Conservation (phyloP, 2,329 filamentous ascomycete genomes). For the Ophiostoma himal-ulmi region DNA sequence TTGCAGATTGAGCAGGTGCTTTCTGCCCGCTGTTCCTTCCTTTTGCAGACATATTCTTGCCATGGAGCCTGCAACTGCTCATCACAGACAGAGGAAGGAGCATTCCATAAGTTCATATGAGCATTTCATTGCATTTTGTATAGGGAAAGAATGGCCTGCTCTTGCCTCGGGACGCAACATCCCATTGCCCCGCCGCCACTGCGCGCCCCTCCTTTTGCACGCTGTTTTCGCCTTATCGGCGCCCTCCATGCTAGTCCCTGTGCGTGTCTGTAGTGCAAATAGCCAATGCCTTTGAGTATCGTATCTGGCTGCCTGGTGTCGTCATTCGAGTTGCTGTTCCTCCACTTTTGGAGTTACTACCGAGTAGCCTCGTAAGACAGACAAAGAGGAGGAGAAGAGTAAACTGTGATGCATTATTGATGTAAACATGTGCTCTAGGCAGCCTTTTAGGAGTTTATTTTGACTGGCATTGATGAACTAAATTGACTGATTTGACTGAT, state of each 20-base stretch:
- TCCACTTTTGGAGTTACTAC: background rate
- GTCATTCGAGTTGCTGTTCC: background rate
- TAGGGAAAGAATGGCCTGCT: no score
- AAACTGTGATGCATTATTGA: background rate
- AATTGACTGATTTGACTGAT: no score
- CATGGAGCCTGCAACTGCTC: no score
- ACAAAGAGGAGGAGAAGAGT: background rate
- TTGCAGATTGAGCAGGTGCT: no score
- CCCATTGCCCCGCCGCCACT: constrained; percentile 6
- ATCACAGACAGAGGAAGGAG: no score
- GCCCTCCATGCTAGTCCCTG: background rate
- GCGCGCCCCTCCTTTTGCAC: background rate
- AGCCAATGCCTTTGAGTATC: background rate
- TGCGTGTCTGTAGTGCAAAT: background rate
- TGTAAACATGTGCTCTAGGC: background rate
- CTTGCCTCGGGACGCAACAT: no score
- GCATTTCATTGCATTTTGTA: no score
- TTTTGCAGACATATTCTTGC: no score
- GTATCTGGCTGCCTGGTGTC: constrained; percentile 15
- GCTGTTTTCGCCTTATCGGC: constrained; percentile 14
- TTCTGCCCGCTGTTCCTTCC: no score
- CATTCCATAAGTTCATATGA: no score
- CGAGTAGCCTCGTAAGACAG: background rate
- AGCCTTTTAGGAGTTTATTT: background rate
- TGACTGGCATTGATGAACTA: background rate